Evolutionary conservation across 176 grass and related monocot genomes (phyloP), one percentile per base, ranked within the genome.

Genomic region (Miscanthus lutarioriparius): DNA sequence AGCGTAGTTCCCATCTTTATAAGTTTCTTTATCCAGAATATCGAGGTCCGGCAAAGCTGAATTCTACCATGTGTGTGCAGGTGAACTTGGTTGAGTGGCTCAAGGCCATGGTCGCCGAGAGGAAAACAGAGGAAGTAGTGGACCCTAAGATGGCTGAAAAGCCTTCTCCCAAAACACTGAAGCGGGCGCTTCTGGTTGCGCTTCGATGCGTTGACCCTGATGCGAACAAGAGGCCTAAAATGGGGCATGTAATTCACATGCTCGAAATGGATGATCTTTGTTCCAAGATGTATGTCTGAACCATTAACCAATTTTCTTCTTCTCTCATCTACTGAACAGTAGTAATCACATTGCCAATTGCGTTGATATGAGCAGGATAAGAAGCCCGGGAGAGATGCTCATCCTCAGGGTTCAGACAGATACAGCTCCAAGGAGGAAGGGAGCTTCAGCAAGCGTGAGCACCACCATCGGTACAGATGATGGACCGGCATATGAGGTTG

Each of bases 201-300:
- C 92, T 98, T 51, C 96, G 91, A 32, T 98, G 96, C 0, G 91
- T 98, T 0, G 96, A 98, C 22, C 96, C 96, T 28, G 96, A 98
- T 81, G 96, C 82, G 59, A 75, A 83, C n/a, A 98, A 95, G 70
- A 79, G 96, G 48, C 96, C 96, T 65, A 98, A 95, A 71, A 98
- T 98, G 96, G 96, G 96, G 44, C 93, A 95, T 79, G 91, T 98
- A 7, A 93, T 98, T 76, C 96, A 98, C 83, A 98, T 98, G 96
- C 93, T 98, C 3, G 96, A 98, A 85, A 93, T 95, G 93, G 96
- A 98, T 23, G 93, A 92, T 20, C 77, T 89, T 70, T 88, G 66
- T 41, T 54, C 89, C 87, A 81, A 74, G 89, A 95, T 74, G 96
- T 95, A 95, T 56, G 85, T 59, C 5, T 33, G 64, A 70, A 13